Conservation (phyloP, 2,329 filamentous ascomycete species). For the Pseudocercospora musae region DNA sequence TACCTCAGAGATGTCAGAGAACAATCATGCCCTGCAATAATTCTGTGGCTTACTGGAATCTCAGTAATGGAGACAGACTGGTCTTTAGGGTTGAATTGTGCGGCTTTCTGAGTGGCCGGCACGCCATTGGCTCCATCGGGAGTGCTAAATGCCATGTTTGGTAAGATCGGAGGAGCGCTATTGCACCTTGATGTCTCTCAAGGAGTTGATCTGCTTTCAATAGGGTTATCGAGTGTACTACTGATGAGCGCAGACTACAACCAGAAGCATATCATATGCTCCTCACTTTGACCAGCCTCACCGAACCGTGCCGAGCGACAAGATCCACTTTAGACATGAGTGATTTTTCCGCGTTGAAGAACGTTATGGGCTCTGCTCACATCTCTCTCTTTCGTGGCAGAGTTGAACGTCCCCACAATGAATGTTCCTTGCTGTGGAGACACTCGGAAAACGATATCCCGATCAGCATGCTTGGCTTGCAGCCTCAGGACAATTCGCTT, state of each 20-base stretch:
- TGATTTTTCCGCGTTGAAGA: neutral
- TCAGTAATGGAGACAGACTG: conserved; percentile 17
- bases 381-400: too few relatives aligned
- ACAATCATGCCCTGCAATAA: neutral
- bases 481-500: neutral
- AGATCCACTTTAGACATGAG: neutral
- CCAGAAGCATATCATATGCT: neutral
- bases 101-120: conserved; percentile 16
- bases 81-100: conserved; percentile 18
- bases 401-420: too few relatives aligned
- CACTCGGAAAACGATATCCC: neutral
- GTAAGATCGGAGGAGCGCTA: neutral
- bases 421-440: neutral
- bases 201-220: neutral
- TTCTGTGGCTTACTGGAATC: conserved; percentile 8
- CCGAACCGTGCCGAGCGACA: neutral
- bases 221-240: neutral
- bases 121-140: neutral
- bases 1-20: neutral
- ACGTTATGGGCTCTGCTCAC: too few relatives aligned
- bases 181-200: neutral
- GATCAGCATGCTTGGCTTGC: neutral
- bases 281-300: neutral
- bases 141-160: neutral
- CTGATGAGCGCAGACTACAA: neutral